These are phyloP conservation scores for Botrytis aclada DNA, from an alignment of 2,329 filamentous ascomycete species.

Conservation along the genomic window DNA sequence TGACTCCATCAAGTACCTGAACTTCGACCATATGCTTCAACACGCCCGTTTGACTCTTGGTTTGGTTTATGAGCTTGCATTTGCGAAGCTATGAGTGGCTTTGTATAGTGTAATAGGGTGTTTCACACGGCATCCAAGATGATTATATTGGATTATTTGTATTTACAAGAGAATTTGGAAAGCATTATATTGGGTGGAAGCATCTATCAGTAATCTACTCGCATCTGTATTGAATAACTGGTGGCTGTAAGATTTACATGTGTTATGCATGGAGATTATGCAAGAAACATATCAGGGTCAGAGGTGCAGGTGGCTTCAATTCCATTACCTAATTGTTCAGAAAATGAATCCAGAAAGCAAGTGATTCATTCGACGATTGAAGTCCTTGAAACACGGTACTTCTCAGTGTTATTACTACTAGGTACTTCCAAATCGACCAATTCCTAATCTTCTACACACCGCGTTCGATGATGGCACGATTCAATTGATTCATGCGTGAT, in stretches of 20 bases:
- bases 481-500: background rate
- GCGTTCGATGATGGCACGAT: conserved; percentile 5
- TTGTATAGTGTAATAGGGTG: background rate
- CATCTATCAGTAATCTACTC: background rate
- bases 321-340: background rate
- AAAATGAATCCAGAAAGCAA: background rate
- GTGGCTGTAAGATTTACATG: background rate
- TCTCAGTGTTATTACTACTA: background rate
- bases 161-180: background rate
- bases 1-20: conserved; percentile 68
- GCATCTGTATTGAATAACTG: background rate
- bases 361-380: background rate
- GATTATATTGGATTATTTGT: background rate
- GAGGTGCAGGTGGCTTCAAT: background rate
- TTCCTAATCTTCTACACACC: background rate
- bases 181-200: background rate
- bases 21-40: conserved; percentile 89
- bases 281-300: background rate
- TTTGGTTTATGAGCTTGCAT: conserved; percentile 79
- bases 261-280: background rate
- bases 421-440: background rate
- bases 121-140: background rate
- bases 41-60: conserved; percentile 82
- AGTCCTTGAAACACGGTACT: background rate
- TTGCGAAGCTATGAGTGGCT: conserved; percentile 51